These are phyloP conservation scores for Wickerhamiella pararugosa DNA, from an alignment of 1,139 yeast species.

Conservation along the genomic window DNA sequence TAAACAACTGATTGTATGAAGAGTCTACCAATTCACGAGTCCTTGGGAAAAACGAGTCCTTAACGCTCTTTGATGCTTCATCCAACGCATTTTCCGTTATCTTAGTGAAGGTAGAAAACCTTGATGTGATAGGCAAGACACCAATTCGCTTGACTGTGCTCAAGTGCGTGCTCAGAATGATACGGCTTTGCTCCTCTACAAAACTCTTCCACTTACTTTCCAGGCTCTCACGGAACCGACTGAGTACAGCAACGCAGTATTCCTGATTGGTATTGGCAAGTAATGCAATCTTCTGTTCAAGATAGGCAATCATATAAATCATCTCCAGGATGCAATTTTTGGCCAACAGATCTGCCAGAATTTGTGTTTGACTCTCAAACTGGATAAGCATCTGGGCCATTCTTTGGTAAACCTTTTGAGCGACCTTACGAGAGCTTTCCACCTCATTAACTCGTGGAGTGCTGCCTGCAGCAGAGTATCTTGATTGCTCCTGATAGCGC, in stretches of 20 bases:
- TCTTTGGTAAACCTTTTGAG: conserved; percentile 37
- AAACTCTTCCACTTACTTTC: conserved; percentile 44
- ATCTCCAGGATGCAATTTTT: conserved; percentile 28
- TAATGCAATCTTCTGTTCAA: conserved; percentile 24
- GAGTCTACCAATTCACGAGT: conserved; percentile 13
- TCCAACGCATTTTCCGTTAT: conserved; percentile 10
- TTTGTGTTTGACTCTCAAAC: conserved; percentile 31
- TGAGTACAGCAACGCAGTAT: conserved; percentile 40
- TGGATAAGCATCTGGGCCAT: conserved; percentile 45
- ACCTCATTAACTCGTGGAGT: conserved; percentile 22
- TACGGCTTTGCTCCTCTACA: conserved; percentile 38
- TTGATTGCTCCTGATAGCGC: conserved; percentile 12
- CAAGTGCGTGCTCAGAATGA: conserved; percentile 39
- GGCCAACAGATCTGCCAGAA: conserved; percentile 23
- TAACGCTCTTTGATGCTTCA: neutral
- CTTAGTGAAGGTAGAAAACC: conserved; percentile 12
- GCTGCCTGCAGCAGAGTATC: conserved; percentile 16
- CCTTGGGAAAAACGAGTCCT: neutral
- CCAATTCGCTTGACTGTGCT: conserved; percentile 28
- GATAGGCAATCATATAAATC: conserved; percentile 32
- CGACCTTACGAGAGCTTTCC: conserved; percentile 39
- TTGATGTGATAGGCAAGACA: conserved; percentile 23
- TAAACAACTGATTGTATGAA: conserved; percentile 13
- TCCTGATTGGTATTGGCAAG: conserved; percentile 44
- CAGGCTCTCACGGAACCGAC: conserved; percentile 38